phyloP scores from a whole-genome alignment of 305 asterid genomes.

The Ilex paraguariensis region DNA sequence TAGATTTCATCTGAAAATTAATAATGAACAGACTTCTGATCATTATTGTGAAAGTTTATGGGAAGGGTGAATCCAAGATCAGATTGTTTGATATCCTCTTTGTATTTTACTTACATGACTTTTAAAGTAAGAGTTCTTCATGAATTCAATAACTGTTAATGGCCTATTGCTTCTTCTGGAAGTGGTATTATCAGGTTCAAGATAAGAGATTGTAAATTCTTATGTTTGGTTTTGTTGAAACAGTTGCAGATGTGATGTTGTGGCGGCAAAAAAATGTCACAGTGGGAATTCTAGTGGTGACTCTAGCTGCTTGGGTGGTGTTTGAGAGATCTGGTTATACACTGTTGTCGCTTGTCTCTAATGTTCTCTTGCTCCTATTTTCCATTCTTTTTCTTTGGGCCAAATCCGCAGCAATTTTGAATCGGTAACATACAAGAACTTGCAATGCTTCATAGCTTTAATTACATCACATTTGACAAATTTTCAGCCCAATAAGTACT shows the following conservation, averaged over 20 bases:
- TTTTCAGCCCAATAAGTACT: background rate
- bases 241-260: constrained; percentile 88
- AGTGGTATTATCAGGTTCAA: too few relatives aligned
- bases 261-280: constrained; percentile 66
- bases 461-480: too few relatives aligned
- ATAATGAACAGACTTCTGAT: too few relatives aligned
- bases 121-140: background rate
- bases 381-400: constrained; percentile 91
- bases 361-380: constrained; percentile 72
- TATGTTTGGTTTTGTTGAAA: constrained; percentile 6
- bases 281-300: constrained; percentile 41
- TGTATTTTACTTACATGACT: too few relatives aligned
- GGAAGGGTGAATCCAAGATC: background rate
- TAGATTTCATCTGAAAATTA: too few relatives aligned
- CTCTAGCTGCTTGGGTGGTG: constrained; percentile 72
- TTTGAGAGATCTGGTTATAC: constrained; percentile 86
- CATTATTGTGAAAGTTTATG: background rate
- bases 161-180: too few relatives aligned
- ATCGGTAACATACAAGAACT: constrained; percentile 39
- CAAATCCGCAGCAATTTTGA: constrained; percentile 81
- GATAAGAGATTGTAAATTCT: background rate
- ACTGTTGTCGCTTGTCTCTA: constrained; percentile 58
- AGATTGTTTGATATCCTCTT: too few relatives aligned
- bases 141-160: background rate
- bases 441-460: background rate